Conservation (phyloP, 2,329 filamentous ascomycete genomes). For the Aspergillus ibericus region DNA sequence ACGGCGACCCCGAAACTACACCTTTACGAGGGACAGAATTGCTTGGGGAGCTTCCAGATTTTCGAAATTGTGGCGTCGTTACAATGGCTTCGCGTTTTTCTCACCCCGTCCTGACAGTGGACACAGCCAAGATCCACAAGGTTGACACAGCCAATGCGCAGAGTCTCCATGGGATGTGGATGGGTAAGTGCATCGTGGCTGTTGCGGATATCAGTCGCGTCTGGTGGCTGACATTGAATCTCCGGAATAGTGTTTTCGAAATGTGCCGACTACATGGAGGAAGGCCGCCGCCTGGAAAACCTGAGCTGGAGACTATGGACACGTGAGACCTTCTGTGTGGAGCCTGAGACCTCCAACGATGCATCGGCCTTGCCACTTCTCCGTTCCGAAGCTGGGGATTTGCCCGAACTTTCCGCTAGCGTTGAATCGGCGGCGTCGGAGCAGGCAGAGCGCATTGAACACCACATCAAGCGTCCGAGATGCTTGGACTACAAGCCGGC, state of each 20-base stretch:
- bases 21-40: constrained; percentile 3
- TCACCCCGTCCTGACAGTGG: constrained; percentile 85
- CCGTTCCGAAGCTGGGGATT: constrained; percentile 49
- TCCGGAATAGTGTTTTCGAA: constrained; percentile 75
- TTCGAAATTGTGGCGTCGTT: constrained; percentile 27
- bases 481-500: constrained; percentile 65
- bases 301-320: constrained; percentile 96
- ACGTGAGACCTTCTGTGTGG: constrained; percentile 86
- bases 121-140: constrained; percentile 88
- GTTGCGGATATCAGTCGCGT: not conserved
- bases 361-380: constrained; percentile 50
- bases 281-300: constrained; percentile 90
- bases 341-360: constrained; percentile 56
- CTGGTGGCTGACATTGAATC: constrained; percentile 24
- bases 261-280: constrained; percentile 89
- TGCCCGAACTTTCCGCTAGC: constrained; percentile 74
- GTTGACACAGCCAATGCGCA: constrained; percentile 91
- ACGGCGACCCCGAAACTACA: constrained; percentile 43
- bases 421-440: constrained; percentile 70
- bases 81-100: constrained; percentile 81
- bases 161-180: constrained; percentile 96
- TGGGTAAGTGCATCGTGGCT: constrained; percentile 63
- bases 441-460: constrained; percentile 54
- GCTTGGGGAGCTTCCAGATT: constrained; percentile 7
- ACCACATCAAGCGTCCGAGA: constrained; percentile 60